Conservation (phyloP, 2,329 filamentous ascomycete genomes). For the Calonectria honghensis region DNA sequence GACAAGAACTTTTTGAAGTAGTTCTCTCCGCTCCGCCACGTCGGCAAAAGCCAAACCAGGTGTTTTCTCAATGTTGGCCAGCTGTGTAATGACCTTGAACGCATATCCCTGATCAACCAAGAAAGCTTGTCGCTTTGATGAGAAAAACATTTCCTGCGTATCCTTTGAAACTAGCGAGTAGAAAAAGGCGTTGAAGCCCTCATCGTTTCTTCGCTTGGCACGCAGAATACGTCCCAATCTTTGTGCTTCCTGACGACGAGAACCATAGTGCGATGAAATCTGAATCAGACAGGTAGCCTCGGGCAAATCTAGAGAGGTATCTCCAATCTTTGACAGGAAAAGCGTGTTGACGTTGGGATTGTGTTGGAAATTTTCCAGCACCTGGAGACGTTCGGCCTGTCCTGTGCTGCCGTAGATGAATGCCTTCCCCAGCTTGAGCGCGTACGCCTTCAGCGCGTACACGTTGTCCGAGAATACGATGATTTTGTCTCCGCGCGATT, state of each 20-base stretch:
- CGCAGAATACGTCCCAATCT: slow-evolving; percentile 93
- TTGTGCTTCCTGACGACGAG: slow-evolving; percentile 96
- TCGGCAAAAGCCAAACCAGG: slow-evolving; percentile 87
- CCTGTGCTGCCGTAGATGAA: slow-evolving; percentile 94
- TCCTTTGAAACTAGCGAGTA: slow-evolving; percentile 98
- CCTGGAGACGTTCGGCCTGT: slow-evolving; percentile 88
- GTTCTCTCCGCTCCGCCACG: slow-evolving; percentile 86
- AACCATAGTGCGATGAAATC: slow-evolving; percentile 98
- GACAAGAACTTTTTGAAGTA: slow-evolving; percentile 91
- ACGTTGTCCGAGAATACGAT: slow-evolving; percentile 99
- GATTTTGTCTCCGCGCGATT: slow-evolving; percentile 95
- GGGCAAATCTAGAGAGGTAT: slow-evolving; percentile 97
- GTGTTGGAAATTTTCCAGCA: slow-evolving; percentile 96
- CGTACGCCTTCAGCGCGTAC: slow-evolving; percentile 91
- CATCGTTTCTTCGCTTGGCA: slow-evolving; percentile 96
- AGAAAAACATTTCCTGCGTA: slow-evolving; percentile 98
- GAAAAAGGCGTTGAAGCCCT: slow-evolving; percentile 99
- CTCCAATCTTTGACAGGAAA: slow-evolving; percentile 97
- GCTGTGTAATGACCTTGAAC: slow-evolving; percentile 98
- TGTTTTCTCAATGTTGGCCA: slow-evolving; percentile 92
- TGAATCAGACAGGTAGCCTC: slow-evolving; percentile 98
- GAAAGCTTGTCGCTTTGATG: slow-evolving; percentile 96
- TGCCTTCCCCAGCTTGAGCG: slow-evolving; percentile 87
- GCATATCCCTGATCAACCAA: slow-evolving; percentile 98
- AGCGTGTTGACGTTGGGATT: slow-evolving; percentile 93